Percentiles rank a stretch among this genome's conserved stretches.
Evolutionary conservation across 805 yeast species (phyloP).

Genomic region (Saccharomycopsis oosterbeekiorum): DNA sequence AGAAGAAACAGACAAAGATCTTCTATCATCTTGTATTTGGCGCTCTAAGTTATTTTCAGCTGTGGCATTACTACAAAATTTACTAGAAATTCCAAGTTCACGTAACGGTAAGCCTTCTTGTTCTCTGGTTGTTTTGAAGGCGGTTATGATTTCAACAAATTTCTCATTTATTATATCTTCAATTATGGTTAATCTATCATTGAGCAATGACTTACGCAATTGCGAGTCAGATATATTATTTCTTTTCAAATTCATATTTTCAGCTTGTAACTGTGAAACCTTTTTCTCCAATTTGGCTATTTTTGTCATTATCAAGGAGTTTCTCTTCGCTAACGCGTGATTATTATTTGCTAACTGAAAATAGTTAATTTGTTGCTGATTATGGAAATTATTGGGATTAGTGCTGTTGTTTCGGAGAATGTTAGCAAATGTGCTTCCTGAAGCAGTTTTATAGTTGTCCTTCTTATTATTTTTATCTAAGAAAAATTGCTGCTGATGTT

Average conservation of each 20-base stretch:
- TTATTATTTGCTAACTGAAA: constrained; percentile 32
- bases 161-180: constrained; percentile 34
- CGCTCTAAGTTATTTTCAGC: not conserved
- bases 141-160: constrained; percentile 36
- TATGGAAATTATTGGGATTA: not conserved
- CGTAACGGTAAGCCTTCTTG: constrained; percentile 5
- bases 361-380: constrained; percentile 19
- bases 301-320: constrained; percentile 41
- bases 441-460: not conserved
- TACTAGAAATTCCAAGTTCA: not conserved
- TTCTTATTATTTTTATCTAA: not conserved
- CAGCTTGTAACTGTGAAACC: constrained; percentile 39
- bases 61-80: not conserved
- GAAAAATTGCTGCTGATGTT: not conserved
- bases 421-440: not conserved
- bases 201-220: constrained; percentile 27
- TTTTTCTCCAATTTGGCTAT: constrained; percentile 44
- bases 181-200: constrained; percentile 29
- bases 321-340: constrained; percentile 48
- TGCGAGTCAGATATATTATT: constrained; percentile 25
- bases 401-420: not conserved
- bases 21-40: not conserved
- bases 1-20: not conserved
- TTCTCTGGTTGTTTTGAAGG: constrained; percentile 30
- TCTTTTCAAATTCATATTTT: constrained; percentile 37